Evolutionary conservation across 2,329 filamentous ascomycete genomes (phyloP), one percentile per base, ranked within the genome.

Genomic region (Aspergillus ruber): DNA sequence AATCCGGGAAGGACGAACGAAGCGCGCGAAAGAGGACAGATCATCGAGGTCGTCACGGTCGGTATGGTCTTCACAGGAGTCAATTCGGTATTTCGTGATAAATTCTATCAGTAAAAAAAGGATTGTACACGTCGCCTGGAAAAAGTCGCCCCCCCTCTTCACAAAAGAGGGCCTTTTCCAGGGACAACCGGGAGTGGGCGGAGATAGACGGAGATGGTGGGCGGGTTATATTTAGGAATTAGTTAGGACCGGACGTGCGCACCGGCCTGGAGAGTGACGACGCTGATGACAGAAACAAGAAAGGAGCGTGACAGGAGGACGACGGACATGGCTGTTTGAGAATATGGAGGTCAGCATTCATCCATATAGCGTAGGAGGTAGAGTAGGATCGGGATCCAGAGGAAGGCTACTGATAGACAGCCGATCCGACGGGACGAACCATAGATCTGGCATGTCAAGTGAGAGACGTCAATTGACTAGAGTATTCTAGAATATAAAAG

Each of bases 181-280:
- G 29, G 36, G 46, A 43, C 17, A 47, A 32, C 40, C 20, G 18
- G 44, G 40, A 49, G 23, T 42, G 44, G 46, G 51, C 36, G 50
- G 48, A 50, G n/a, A 38, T 48, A 2, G 25, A 27, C 25, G 25
- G 25, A 29, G 25, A 29, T 29, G 25, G 25, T 29, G 25, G 25
- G 50, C 50, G 35, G n/a, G 15, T 38, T 18, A 38, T 17, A 38
- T 18, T 18, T 49, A 56, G 50, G 45, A 54, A 52, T 56, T 52
- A 56, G 52, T 58, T 56, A 52, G 49, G 49, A 53, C 51, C 48
- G 48, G 55, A 50, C 46, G 47, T 52, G 47, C 49, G 49, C 50
- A 52, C 42, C 47, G 33, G 50, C 42, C 43, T 52, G 42, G 46
- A 44, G 43, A 47, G 18, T 46, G 50, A 48, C 44, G 9, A 18